phyloP scores from a whole-genome alignment of 345 rosid genomes.

The Anastatica hierochuntica region DNA sequence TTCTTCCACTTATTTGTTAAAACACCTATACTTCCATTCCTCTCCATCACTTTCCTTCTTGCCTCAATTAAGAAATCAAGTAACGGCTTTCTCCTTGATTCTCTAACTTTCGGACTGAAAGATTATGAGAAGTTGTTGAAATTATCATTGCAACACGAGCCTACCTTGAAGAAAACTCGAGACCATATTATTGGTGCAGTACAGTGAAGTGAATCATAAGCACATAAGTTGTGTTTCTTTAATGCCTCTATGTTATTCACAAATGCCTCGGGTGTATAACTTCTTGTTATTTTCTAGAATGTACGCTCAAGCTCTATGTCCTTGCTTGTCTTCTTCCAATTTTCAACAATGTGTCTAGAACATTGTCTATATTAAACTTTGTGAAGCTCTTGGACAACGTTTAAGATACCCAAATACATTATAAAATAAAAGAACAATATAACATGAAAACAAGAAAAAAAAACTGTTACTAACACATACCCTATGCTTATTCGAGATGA shows the following conservation, averaged over 20 bases:
- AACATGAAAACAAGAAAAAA: too few species aligned
- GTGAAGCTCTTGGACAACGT: background rate
- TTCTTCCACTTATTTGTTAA: background rate
- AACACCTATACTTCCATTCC: background rate
- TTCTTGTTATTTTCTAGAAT: background rate
- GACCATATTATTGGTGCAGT: background rate
- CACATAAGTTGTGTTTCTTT: background rate
- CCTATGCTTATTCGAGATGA: too few species aligned
- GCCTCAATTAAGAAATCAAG: background rate
- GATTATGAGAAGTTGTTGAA: background rate
- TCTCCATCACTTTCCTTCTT: background rate
- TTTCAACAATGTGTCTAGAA: background rate
- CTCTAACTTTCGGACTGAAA: background rate
- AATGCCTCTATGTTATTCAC: background rate
- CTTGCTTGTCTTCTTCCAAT: background rate
- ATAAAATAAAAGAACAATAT: too few species aligned
- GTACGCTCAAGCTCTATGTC: background rate
- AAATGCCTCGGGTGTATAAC: background rate
- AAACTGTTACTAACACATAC: too few species aligned
- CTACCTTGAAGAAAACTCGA: background rate
- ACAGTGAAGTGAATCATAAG: background rate
- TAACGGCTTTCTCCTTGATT: background rate
- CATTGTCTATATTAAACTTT: background rate
- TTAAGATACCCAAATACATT: background rate
- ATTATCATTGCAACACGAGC: conserved; percentile 1